Percentiles rank a stretch among this genome's conserved stretches.
Conservation (phyloP, 805 yeast species). For the Wickerhamomyces sydowiorum region DNA sequence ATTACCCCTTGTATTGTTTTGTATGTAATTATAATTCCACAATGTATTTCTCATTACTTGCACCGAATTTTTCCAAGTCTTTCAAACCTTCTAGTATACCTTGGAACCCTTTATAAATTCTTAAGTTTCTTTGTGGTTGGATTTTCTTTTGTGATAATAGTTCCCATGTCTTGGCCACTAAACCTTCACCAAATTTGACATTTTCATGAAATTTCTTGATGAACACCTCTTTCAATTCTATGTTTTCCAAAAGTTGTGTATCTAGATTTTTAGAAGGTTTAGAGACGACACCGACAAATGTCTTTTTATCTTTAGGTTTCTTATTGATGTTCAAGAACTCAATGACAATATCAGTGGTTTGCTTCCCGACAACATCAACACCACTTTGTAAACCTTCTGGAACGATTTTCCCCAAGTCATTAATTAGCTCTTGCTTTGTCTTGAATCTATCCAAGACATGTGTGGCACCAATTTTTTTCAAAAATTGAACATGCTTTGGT, state of each 20-base stretch:
- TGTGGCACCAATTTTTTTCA: conserved; percentile 39
- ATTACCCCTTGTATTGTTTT: not conserved
- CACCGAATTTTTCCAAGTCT: conserved; percentile 35
- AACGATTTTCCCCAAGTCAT: conserved; percentile 16
- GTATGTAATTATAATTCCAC: conserved; percentile 18
- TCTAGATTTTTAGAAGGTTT: conserved; percentile 24
- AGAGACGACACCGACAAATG: conserved; percentile 36
- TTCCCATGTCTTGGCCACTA: conserved; percentile 29
- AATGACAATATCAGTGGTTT: conserved; percentile 29
- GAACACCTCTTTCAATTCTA: conserved; percentile 27
- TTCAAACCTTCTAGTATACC: conserved; percentile 30
- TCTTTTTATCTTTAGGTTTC: conserved; percentile 8
- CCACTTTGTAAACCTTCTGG: conserved; percentile 29
- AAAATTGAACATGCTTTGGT: conserved; percentile 27
- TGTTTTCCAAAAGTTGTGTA: conserved; percentile 16
- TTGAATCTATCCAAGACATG: conserved; percentile 31
- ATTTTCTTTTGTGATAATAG: conserved; percentile 24
- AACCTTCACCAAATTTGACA: conserved; percentile 28
- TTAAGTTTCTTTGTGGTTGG: conserved; percentile 29
- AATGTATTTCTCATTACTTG: conserved; percentile 37
- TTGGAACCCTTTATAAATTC: conserved; percentile 30
- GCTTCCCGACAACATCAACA: conserved; percentile 39
- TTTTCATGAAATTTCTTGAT: conserved; percentile 41
- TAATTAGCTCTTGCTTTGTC: conserved; percentile 16
- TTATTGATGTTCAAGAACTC: conserved; percentile 23